A percentile compares a stretch with the other conserved stretches of the same genome.
These are phyloP conservation scores for Hortiboletus campestris DNA, from an alignment of 768 basidiomycete genomes.

Conservation along the genomic window DNA sequence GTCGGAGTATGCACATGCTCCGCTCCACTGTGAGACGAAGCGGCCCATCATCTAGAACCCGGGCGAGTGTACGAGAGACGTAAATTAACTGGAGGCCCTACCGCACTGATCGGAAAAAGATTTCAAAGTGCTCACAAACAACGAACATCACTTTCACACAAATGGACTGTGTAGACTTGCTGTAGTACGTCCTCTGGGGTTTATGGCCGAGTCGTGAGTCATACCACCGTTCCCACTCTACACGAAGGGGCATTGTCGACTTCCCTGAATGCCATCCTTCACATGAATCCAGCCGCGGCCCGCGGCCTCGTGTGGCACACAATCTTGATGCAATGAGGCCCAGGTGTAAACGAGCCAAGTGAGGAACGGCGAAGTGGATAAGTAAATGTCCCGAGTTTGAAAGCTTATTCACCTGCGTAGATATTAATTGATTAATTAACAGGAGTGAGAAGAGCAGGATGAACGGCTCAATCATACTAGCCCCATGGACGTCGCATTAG, in stretches of 20 bases:
- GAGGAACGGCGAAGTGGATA: conserved; percentile 9
- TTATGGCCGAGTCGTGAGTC: background rate
- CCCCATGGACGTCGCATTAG: background rate
- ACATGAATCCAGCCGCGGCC: conserved; percentile 3
- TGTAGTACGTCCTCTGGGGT: background rate
- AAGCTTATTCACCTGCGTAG: conserved; percentile 14
- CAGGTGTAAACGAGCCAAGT: conserved; percentile 2
- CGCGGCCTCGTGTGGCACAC: conserved; percentile 22
- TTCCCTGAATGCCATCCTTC: background rate
- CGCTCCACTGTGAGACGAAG: conserved; percentile 14
- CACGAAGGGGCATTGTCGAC: background rate
- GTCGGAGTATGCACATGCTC: conserved; percentile 1
- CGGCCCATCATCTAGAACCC: background rate
- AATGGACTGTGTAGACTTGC: background rate
- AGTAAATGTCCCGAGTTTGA: conserved; percentile 4
- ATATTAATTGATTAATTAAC: conserved; percentile 4
- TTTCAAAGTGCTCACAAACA: background rate
- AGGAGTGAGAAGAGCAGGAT: background rate
- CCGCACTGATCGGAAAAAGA: conserved; percentile 6
- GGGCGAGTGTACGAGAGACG: background rate
- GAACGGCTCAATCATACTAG: background rate
- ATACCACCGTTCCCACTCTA: background rate
- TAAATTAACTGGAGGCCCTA: conserved; percentile 4
- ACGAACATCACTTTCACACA: background rate
- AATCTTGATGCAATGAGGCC: conserved; percentile 6